A percentile compares a stretch with the other conserved stretches of the same genome.
Evolutionary conservation across 2,329 filamentous ascomycete species (phyloP).

Genomic region (Fusarium annulatum): DNA sequence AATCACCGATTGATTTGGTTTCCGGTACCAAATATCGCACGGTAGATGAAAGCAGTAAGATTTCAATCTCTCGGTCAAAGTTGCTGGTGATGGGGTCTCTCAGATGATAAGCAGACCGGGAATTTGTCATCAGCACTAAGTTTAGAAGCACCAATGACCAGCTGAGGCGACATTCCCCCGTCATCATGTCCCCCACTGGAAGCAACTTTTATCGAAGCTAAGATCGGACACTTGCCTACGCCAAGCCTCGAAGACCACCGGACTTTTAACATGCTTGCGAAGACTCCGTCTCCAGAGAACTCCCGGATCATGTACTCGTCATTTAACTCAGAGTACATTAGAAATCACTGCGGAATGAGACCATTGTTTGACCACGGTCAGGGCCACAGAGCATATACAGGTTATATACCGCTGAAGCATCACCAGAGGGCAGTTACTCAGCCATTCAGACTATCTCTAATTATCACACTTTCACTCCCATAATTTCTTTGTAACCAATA

Average conservation of each 20-base stretch:
- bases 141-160: neutral
- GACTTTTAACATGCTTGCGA: neutral
- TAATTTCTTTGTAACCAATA: neutral
- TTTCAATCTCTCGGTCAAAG: slow-evolving; percentile 7
- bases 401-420: rapidly evolving
- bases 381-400: rapidly evolving
- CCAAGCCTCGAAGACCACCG: neutral
- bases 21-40: too few relatives aligned
- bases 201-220: slow-evolving; percentile 29
- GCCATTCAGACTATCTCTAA: neutral
- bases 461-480: too few relatives aligned
- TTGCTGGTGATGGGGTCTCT: slow-evolving; percentile 1
- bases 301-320: neutral
- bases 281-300: neutral
- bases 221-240: neutral
- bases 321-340: neutral
- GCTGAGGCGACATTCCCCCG: neutral
- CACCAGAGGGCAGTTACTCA: neutral
- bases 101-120: neutral
- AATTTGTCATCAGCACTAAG: slow-evolving; percentile 6
- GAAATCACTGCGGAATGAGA: neutral
- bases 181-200: slow-evolving; percentile 14
- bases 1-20: neutral
- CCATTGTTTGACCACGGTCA: rapidly evolving
- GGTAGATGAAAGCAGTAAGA: neutral